Base-by-base conservation (phyloP, 2,329 filamentous ascomycete genomes). In the Penicillium sp. region DNA sequence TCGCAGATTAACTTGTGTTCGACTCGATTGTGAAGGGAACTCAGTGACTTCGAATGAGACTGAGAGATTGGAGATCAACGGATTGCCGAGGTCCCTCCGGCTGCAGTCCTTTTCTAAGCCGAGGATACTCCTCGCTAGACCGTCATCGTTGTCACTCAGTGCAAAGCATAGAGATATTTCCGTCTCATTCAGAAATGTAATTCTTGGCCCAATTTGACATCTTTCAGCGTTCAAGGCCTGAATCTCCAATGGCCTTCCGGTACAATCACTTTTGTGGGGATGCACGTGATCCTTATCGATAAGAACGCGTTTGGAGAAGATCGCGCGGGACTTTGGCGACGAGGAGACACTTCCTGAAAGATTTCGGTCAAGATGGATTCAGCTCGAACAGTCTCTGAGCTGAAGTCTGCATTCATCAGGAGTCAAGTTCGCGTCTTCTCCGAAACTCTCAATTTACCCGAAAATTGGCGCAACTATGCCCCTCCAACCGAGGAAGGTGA, bases 401-500 rank as follows among this genome's bases (percentile, higher is more conserved):
- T 79, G 38, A 84, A 84, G 58, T 73, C 77, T 5, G 64, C 74
- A 13, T 84, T 84, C 45, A 70, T 83, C 16, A 72, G 78, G 52
- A 69, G 71, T 9, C 79, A 82, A 56, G 77, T 82, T 54, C 79
- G 81, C 7, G 75, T 81, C 18, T 70, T 84, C 4, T 80, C 79
- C 2, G 74, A 77, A 52, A 72, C 71, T 14, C 74, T 83, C 14
- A 67, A 76, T 45, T 75, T 77, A 4, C 76, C 79, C 3, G 73
- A 77, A 51, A 71, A 75, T 55, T 79, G 81, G 71, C 74, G 73
- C 51, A 72, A 75, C 4, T 73, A 75, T 66, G 70, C 68, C 24
- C 53, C 67, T 16, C 73, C 76, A 47, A 71, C 74, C 14, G 68
- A 74, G 10, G 73, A 79, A 52, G 75, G 71, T 31, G 77, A 76